Base-by-base conservation (phyloP, 2,329 filamentous ascomycete species). In the Fusarium torulosum region DNA sequence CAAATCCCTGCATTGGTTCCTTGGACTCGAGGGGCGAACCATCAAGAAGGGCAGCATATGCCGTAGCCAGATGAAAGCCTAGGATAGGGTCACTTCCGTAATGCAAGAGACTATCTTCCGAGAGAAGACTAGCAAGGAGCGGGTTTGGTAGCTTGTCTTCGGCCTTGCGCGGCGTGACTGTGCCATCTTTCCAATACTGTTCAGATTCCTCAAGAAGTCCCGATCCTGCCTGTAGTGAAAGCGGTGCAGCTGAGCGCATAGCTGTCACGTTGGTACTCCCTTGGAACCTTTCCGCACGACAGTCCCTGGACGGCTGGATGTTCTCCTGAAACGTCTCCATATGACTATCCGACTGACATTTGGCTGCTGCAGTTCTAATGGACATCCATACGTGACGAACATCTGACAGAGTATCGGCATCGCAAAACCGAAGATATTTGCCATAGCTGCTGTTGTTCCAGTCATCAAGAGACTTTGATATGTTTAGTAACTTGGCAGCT, bases 51-150 rank as follows among this genome's bases (percentile, higher is more conserved):
- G 77, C 70, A 3, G 79, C 77, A 59, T 79, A 81, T 4, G 81
- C 83, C 1, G 80, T 76, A 3, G 85, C 84, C n/a, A 89, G 78
- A 73, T 90, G 87, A 58, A 85, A 90, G 2, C 86, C 83, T 7
- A 83, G 69, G 1, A 88, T 63, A 1, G 88, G 87, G 59, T 89
- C 79, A 6, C 79, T 80, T 6, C 77, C 79, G 69, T 84, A 83
- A 59, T 85, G 82, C 27, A 88, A 74, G 4, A 76, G 63, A 2
- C 77, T 75, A n/a, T 73, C 61, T 5, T 73, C 61, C 0, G 77
- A 79, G 4, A 82, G 58, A 0, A 77, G n/a, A 62, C 69, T 23
- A 4, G 79, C 75, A 53, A 84, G 81, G 38, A 83, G 72, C 38
- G 87, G 85, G 65, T 86, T 86, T n/a, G 77, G 76, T 2, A 72